These are phyloP conservation scores for Pisolithus albus DNA, from an alignment of 768 basidiomycete genomes.

Conservation along the genomic window DNA sequence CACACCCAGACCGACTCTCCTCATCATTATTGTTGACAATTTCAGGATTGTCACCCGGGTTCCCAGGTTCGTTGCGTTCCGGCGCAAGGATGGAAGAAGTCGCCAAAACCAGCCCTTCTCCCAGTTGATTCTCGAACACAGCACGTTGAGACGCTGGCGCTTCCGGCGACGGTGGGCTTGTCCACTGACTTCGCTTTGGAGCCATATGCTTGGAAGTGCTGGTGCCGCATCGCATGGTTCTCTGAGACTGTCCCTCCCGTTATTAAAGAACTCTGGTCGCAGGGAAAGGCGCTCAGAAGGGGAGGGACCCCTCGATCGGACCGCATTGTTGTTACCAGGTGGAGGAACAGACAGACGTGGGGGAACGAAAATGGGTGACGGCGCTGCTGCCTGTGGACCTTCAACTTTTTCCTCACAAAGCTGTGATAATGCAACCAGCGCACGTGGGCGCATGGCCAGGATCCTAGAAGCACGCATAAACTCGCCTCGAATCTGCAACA, in stretches of 20 bases:
- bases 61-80: constrained; percentile 43
- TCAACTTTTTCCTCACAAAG: constrained; percentile 87
- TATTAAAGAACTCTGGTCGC: constrained; percentile 40
- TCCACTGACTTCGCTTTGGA: constrained; percentile 75
- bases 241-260: constrained; percentile 27
- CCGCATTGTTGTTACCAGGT: constrained; percentile 58
- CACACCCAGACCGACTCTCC: constrained; percentile 49
- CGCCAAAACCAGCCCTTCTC: constrained; percentile 58
- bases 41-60: constrained; percentile 55
- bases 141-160: constrained; percentile 61
- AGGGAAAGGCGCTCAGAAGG: constrained; percentile 49
- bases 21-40: constrained; percentile 51
- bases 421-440: constrained; percentile 75
- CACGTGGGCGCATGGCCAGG: constrained; percentile 70
- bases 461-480: constrained; percentile 95
- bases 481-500: constrained; percentile 84
- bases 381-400: constrained; percentile 32
- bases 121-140: constrained; percentile 63
- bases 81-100: constrained; percentile 57
- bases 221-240: constrained; percentile 32
- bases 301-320: constrained; percentile 40
- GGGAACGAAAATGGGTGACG: constrained; percentile 35
- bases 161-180: constrained; percentile 75
- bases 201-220: constrained; percentile 70
- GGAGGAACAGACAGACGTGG: constrained; percentile 48